Percentiles rank a stretch among this genome's conserved stretches.
Conservation (phyloP, 164 flowering plant species). For the Macadamia integrifolia region DNA sequence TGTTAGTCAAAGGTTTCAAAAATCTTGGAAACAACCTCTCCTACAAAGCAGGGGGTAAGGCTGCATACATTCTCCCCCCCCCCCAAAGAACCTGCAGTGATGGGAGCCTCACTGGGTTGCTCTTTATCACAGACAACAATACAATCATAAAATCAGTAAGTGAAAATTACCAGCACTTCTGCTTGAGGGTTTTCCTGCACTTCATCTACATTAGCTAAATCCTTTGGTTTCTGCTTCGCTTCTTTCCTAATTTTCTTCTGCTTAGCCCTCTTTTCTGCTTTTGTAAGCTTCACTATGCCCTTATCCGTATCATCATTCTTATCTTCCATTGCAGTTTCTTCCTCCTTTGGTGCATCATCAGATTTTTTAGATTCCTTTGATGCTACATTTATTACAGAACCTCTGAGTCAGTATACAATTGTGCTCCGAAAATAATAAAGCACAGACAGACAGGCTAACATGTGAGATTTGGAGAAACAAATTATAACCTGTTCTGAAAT, state of each 20-base stretch:
- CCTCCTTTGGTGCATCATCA: conserved; percentile 27
- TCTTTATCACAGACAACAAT: neutral
- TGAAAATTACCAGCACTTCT: conserved; percentile 61
- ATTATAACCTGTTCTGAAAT: conserved; percentile 50
- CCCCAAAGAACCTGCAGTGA: too few species aligned
- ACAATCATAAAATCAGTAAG: neutral
- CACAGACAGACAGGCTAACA: neutral
- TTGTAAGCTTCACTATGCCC: conserved; percentile 51
- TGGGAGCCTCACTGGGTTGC: too few species aligned
- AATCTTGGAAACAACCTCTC: too few species aligned
- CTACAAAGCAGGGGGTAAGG: too few species aligned
- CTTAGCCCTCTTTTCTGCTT: conserved; percentile 75
- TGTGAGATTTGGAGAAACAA: conserved; percentile 1
- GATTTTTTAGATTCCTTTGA: conserved; percentile 26
- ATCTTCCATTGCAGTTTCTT: conserved; percentile 23
- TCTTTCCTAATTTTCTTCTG: conserved; percentile 72
- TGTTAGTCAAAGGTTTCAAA: too few species aligned
- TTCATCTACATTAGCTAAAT: conserved; percentile 27
- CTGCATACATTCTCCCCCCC: too few species aligned
- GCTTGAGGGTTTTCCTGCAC: conserved; percentile 48
- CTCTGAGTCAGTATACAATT: neutral
- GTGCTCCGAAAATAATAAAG: neutral
- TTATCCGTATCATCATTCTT: conserved; percentile 24
- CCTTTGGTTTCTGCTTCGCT: conserved; percentile 67
- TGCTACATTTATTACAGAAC: conserved; percentile 25